A percentile compares a stretch with the other conserved stretches of the same genome.
Conservation (phyloP, 208 protist genomes). For the Crithidia expoeki region DNA sequence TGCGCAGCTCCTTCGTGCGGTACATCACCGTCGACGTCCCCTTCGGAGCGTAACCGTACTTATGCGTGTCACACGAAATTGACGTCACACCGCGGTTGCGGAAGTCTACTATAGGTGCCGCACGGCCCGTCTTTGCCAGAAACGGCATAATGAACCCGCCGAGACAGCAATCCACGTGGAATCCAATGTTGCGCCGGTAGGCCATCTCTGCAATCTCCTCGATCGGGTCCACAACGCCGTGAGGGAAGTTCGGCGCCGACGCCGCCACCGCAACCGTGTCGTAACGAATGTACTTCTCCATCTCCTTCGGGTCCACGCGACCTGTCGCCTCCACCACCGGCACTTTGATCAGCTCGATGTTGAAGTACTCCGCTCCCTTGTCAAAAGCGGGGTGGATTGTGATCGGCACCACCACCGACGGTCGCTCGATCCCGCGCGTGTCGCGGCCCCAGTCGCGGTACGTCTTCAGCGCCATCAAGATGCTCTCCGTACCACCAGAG, state of each 20-base stretch:
- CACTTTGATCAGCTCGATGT: constrained; percentile 94
- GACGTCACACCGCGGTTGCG: constrained; percentile 96
- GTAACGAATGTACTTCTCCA: constrained; percentile 92
- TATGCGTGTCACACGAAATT: constrained; percentile 99
- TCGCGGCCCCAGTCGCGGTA: constrained; percentile 94
- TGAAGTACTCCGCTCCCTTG: constrained; percentile 97
- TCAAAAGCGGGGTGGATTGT: constrained; percentile 98
- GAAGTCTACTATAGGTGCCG: constrained; percentile 95
- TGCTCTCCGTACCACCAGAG: constrained; percentile 96
- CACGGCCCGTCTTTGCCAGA: constrained; percentile 91
- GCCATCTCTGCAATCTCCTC: constrained; percentile 91
- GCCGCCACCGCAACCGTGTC: constrained; percentile 96
- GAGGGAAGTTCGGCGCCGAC: constrained; percentile 95
- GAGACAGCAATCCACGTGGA: constrained; percentile 99
- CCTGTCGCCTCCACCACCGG: constrained; percentile 80
- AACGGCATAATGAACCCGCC: constrained; percentile 98
- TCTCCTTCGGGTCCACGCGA: constrained; percentile 74
- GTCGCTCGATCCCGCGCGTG: constrained; percentile 80
- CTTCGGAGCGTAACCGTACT: constrained; percentile 99
- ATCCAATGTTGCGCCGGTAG: constrained; percentile 84
- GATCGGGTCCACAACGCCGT: constrained; percentile 95
- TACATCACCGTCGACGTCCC: constrained; percentile 97
- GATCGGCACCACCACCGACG: constrained; percentile 92
- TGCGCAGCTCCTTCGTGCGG: constrained; percentile 80
- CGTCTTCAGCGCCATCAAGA: constrained; percentile 97